Conservation (phyloP, 805 yeast genomes). For the Yamadazyma laniorum region DNA sequence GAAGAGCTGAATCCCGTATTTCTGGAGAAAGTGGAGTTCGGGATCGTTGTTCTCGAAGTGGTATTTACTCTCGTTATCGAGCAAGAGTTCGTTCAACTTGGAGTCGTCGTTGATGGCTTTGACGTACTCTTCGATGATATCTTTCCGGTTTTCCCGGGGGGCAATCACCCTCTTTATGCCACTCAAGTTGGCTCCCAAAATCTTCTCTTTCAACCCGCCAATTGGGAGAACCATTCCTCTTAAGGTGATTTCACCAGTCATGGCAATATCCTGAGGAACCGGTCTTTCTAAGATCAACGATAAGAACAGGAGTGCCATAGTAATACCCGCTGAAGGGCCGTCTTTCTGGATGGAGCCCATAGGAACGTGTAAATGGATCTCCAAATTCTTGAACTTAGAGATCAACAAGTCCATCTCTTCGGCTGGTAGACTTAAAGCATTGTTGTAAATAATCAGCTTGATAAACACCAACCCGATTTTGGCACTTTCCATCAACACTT, state of each 20-base stretch:
- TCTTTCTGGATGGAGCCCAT: conserved; percentile 48
- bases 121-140: conserved; percentile 58
- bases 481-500: conserved; percentile 76
- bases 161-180: conserved; percentile 54
- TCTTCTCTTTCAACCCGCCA: conserved; percentile 78
- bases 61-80: conserved; percentile 30
- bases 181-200: conserved; percentile 75
- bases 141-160: conserved; percentile 69
- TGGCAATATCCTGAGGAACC: conserved; percentile 54
- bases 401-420: conserved; percentile 30
- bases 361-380: conserved; percentile 55
- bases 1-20: conserved; percentile 55
- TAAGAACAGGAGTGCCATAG: conserved; percentile 48
- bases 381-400: conserved; percentile 49
- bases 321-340: conserved; percentile 49
- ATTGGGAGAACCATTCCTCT: conserved; percentile 77
- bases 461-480: conserved; percentile 76
- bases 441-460: conserved; percentile 48
- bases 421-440: conserved; percentile 30
- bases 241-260: conserved; percentile 85
- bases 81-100: conserved; percentile 33
- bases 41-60: conserved; percentile 42
- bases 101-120: conserved; percentile 33
- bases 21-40: conserved; percentile 49
- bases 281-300: conserved; percentile 44